Evolutionary conservation across 345 rosid genomes (phyloP), one percentile per base, ranked within the genome.

Genomic region (Luvunga scandens): DNA sequence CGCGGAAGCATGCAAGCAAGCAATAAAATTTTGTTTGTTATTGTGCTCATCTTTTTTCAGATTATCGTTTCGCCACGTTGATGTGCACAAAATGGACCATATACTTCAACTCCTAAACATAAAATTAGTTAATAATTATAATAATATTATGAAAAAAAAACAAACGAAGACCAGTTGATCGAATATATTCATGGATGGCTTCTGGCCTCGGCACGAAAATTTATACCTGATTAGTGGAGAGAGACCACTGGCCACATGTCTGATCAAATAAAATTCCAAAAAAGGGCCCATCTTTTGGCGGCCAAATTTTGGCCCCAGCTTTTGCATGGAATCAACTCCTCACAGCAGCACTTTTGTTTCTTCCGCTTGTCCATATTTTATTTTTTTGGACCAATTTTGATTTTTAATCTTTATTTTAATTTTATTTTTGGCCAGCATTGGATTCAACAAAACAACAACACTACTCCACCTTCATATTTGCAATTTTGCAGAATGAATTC

Each of bases 221-320:
- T 2, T 9, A 1, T 2, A 22, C 64, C 24, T 3, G 50, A 10
- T 16, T n/a, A 28, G 0, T 7, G 45, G 21, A 65, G 22, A 21
- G n/a, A 64, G 60, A n/a, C 48, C 78, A 42, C 59, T 48, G 60
- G 14, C 48, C 78, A 42, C 59, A 68, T 9, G 72, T 39, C 24
- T 39, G 30, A 42, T 38, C 1, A 42, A 69, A 39, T 5, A 42
- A 42, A 69, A 5, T 69, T 24, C 33, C 5, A 69, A 2, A 14
- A 1, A 24, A 39, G 31, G 56, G 71, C 9, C 45, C 42, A 66
- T 34, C 5, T 10, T 38, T 39, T 9, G 45, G 45, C 45, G 12
- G 2, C 12, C 45, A 8, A 34, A 66, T 18, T 33, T 66, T 66
- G 28, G 48, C 3, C 68, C 39, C 38, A 63, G 36, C 38, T 63